Conservation (phyloP, 1,284 basidiomycete genomes). For the Ustilago sp. region DNA sequence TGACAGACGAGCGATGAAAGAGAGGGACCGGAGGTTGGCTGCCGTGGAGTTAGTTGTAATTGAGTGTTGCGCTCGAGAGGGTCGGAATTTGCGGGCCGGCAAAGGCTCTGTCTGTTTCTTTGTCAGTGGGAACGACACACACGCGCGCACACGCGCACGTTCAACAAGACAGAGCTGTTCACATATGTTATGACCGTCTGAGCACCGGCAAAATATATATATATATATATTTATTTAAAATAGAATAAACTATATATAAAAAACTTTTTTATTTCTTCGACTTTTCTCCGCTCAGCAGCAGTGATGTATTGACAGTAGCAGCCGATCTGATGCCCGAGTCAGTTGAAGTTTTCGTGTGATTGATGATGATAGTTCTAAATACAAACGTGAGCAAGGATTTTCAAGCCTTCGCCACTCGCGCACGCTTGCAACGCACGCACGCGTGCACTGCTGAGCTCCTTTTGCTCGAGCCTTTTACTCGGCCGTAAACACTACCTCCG, state of each 20-base stretch:
- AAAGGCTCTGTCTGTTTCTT: background rate
- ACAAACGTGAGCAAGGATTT: no score
- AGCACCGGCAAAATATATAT: no score
- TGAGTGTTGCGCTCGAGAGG: background rate
- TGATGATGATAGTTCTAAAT: no score
- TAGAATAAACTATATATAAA: background rate
- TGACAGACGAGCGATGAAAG: background rate
- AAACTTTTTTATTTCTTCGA: background rate
- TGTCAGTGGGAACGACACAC: slow-evolving; percentile 5
- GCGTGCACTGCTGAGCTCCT: no score
- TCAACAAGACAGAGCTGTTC: background rate
- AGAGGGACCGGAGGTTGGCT: background rate
- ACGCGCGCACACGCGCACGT: background rate
- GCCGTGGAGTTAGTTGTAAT: slow-evolving; percentile 1
- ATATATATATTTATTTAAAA: background rate
- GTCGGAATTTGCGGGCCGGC: slow-evolving; percentile 26
- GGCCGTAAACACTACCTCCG: no score
- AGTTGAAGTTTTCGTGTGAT: no score
- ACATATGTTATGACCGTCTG: background rate
- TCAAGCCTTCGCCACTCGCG: no score
- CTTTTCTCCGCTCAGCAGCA: background rate
- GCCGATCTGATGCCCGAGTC: background rate
- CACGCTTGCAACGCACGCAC: no score
- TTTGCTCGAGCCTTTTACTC: no score
- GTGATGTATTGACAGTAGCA: background rate